These are phyloP conservation scores for Hirsutella rhossiliensis DNA, from an alignment of 2,329 filamentous ascomycete species.

Conservation along the genomic window DNA sequence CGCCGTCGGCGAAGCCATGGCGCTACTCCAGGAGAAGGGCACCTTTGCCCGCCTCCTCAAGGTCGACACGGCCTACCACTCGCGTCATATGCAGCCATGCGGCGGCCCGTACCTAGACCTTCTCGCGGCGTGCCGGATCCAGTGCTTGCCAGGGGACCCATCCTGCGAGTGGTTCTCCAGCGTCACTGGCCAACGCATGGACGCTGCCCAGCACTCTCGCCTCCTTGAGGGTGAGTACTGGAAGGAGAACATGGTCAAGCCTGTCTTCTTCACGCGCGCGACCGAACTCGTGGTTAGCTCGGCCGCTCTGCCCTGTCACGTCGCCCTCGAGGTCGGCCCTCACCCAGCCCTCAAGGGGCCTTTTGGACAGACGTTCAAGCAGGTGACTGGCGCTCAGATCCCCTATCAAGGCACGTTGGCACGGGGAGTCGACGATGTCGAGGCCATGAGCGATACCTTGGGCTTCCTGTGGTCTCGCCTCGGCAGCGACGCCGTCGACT, in stretches of 20 bases:
- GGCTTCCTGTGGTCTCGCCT: constrained; percentile 1
- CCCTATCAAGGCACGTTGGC: constrained; percentile 12
- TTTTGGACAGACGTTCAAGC: constrained; percentile 15
- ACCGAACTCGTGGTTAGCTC: constrained; percentile 9
- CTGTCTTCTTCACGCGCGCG: constrained; percentile 12
- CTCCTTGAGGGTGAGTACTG: constrained; percentile 10
- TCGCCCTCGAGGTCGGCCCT: constrained; percentile 20
- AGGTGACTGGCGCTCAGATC: constrained; percentile 3
- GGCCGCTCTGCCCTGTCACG: constrained; percentile 5
- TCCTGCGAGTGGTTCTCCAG: constrained; percentile 14
- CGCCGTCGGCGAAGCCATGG: constrained; percentile 12
- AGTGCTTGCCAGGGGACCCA: constrained; percentile 5
- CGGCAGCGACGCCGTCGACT: constrained; percentile 1
- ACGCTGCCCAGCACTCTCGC: constrained; percentile 8
- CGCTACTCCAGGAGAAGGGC: constrained; percentile 10
- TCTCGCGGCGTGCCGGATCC: constrained; percentile 8
- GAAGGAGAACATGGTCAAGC: constrained; percentile 12
- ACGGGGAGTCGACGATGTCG: constrained; percentile 8
- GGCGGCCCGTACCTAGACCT: constrained; percentile 13
- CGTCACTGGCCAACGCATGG: constrained; percentile 12
- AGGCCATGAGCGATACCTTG: constrained; percentile 6
- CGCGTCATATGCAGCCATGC: constrained; percentile 21
- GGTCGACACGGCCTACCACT: constrained; percentile 28
- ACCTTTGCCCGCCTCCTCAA: constrained; percentile 18
- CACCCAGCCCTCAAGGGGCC: constrained; percentile 29